Evolutionary conservation across 2,329 filamentous ascomycete genomes (phyloP), one percentile per base, ranked within the genome.

Genomic region (Helminthosporium solani): DNA sequence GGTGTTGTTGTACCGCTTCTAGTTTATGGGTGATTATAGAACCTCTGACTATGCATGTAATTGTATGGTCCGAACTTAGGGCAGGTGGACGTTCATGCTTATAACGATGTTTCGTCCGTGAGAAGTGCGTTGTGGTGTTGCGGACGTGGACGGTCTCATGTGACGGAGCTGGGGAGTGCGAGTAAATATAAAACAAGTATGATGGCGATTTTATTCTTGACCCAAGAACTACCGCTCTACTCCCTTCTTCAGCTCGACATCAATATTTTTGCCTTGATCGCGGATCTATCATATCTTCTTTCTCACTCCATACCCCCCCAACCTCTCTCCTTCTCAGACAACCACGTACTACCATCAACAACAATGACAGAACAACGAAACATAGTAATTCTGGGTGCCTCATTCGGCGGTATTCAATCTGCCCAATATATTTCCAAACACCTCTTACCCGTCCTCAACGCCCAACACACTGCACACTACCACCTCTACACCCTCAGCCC

Each of bases 401-500:
- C 64, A 12, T 45, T 50, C 31, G 54, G 57, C 30, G 67, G 67
- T 7, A 49, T 71, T 23, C 48, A 51, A 20, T 42, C 57, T 28
- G 47, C 67, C 3, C 70, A 72, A 45, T 68, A 70, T 47, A 56
- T 65, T 42, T 56, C 71, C 40, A 68, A 64, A 42, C 54, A 70
- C 50, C 61, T 68, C 23, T 45, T 71, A 2, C 70, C 70, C 4
- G 31, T 50, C 12, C 59, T 72, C 34, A 64, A 64, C 40, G 54
- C 56, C 31, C 60, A 59, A 20, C 44, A 56, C 3, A 56, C 64
- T 30, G 56, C 61, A 40, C 60, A 51, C 45, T 78, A 80, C 60
- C 78, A 79, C 46, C 66, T 85, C 34, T 75, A 76, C 42, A 67
- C 83, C 15, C 71, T 85, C 54, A 76, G 78, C 44, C 78, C 79